These are phyloP conservation scores for Heterobasidion occidentale DNA, from an alignment of 1,284 basidiomycete species.

Conservation along the genomic window DNA sequence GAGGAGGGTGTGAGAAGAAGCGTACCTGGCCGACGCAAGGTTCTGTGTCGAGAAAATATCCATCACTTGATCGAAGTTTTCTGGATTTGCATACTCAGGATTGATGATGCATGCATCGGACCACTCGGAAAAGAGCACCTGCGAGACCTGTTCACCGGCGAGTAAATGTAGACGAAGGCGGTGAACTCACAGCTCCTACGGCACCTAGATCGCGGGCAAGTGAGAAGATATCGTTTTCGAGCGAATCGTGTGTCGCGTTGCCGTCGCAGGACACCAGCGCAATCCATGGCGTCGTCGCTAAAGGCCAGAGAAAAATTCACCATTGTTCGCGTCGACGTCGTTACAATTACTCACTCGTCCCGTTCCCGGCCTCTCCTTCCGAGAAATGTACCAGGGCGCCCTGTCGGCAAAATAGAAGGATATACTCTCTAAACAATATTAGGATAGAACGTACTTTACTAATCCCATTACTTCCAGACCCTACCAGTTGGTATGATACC, in stretches of 20 bases:
- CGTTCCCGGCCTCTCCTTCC: slow-evolving; percentile 39
- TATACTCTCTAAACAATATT: background rate
- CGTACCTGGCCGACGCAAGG: slow-evolving; percentile 30
- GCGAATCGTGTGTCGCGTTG: slow-evolving; percentile 58
- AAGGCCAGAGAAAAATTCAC: background rate
- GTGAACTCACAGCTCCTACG: slow-evolving; percentile 54
- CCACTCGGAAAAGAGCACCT: slow-evolving; percentile 73
- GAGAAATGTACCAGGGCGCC: slow-evolving; percentile 78
- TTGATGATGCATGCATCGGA: slow-evolving; percentile 73
- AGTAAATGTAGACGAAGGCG: background rate
- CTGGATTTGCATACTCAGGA: slow-evolving; percentile 57
- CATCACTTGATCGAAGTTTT: slow-evolving; percentile 64
- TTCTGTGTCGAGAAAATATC: slow-evolving; percentile 72
- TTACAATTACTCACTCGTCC: slow-evolving; percentile 24
- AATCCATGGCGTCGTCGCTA: slow-evolving; percentile 81
- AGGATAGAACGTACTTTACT: slow-evolving; percentile 35
- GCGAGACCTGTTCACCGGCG: slow-evolving; percentile 1
- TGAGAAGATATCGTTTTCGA: slow-evolving; percentile 69
- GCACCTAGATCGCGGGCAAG: slow-evolving; percentile 73
- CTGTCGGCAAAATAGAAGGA: slow-evolving; percentile 11
- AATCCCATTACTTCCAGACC: slow-evolving; percentile 37
- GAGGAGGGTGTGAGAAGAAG: background rate
- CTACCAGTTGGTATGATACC: slow-evolving; percentile 53
- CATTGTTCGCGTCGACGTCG: slow-evolving; percentile 1
- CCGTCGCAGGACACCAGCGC: slow-evolving; percentile 78